Conservation (phyloP, 2,329 filamentous ascomycete genomes). For the Arthrinium phaeospermum region DNA sequence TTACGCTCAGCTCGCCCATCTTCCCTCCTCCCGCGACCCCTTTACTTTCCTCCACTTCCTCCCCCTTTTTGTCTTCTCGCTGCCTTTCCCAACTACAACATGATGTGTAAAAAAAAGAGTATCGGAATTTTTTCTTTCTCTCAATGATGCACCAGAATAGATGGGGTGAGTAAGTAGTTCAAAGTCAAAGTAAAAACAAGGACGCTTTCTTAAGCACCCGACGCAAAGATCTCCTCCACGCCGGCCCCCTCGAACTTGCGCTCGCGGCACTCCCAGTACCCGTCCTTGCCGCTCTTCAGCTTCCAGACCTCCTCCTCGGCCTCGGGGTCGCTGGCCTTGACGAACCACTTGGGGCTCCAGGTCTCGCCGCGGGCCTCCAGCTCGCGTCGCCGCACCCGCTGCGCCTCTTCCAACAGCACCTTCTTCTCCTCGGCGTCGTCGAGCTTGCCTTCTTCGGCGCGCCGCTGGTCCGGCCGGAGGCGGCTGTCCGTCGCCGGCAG, state of each 20-base stretch:
- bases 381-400: constrained; percentile 74
- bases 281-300: constrained; percentile 79
- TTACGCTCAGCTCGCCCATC: not conserved
- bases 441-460: constrained; percentile 80
- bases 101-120: not conserved
- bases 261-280: constrained; percentile 89
- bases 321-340: constrained; percentile 64
- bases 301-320: constrained; percentile 75
- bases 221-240: constrained; percentile 55
- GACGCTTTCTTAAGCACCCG: not conserved
- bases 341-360: constrained; percentile 85
- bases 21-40: not conserved
- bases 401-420: constrained; percentile 81
- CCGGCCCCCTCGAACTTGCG: constrained; percentile 66
- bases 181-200: not conserved
- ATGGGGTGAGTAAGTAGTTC: not conserved
- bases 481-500: constrained; percentile 84
- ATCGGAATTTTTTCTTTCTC: not conserved
- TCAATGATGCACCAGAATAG: not conserved
- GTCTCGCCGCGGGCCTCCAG: constrained; percentile 76
- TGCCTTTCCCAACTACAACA: not conserved
- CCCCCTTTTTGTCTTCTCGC: not conserved
- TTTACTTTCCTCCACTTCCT: not conserved
- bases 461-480: constrained; percentile 84
- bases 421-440: constrained; percentile 87